Conservation (phyloP, 1,139 yeast genomes). For the Diutina rugosa region DNA sequence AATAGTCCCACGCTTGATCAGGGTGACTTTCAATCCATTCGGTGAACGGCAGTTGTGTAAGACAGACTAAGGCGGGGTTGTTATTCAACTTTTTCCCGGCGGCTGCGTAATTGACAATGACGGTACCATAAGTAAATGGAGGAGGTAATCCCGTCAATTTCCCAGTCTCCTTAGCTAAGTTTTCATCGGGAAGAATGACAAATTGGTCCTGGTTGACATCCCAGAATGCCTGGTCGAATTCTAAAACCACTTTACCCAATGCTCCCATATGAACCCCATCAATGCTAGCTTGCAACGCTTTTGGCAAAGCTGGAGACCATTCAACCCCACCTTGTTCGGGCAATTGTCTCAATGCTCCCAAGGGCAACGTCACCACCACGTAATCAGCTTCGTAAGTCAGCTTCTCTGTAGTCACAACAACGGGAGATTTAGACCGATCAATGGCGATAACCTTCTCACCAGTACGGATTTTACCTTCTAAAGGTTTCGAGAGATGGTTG, state of each 20-base stretch:
- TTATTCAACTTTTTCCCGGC: slow-evolving; percentile 5
- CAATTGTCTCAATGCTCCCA: slow-evolving; percentile 42
- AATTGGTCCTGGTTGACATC: slow-evolving; percentile 38
- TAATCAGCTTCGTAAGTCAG: slow-evolving; percentile 27
- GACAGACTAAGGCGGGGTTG: slow-evolving; percentile 39
- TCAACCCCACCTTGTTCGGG: slow-evolving; percentile 21
- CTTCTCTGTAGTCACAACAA: slow-evolving; percentile 17
- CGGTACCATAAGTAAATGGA: slow-evolving; percentile 19
- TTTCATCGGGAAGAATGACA: slow-evolving; percentile 26
- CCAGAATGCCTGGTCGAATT: slow-evolving; percentile 64
- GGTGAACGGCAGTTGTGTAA: slow-evolving; percentile 65
- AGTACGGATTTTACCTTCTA: background rate
- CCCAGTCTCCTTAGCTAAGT: slow-evolving; percentile 1
- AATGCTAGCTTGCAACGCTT: slow-evolving; percentile 28
- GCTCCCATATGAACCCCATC: slow-evolving; percentile 50
- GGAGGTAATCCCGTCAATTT: slow-evolving; percentile 8
- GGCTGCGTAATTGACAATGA: slow-evolving; percentile 18
- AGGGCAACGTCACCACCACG: slow-evolving; percentile 64
- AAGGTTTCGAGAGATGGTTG: slow-evolving; percentile 20
- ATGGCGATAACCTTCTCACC: background rate
- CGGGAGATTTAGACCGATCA: slow-evolving; percentile 27
- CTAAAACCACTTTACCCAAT: slow-evolving; percentile 67
- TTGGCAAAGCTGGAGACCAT: slow-evolving; percentile 53
- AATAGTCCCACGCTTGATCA: slow-evolving; percentile 25
- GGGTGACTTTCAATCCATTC: slow-evolving; percentile 28